A percentile compares a stretch with the other conserved stretches of the same genome.
Evolutionary conservation across 2,329 filamentous ascomycete genomes (phyloP).

Genomic region (Triangularia setosa): DNA sequence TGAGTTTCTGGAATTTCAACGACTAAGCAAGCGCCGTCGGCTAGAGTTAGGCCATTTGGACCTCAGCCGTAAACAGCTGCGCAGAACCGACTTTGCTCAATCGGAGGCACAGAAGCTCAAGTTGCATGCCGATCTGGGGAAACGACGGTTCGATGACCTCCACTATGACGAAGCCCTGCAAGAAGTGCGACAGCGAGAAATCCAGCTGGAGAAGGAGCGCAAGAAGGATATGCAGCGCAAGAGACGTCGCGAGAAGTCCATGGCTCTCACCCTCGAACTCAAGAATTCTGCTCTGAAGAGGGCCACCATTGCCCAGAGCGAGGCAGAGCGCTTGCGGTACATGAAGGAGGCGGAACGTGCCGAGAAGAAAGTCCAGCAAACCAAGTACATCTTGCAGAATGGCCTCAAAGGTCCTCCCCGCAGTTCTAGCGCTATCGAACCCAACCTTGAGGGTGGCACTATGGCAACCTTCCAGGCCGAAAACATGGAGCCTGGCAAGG

Average conservation of each 20-base stretch:
- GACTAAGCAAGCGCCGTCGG: conserved; percentile 63
- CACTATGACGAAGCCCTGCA: conserved; percentile 78
- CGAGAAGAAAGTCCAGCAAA: conserved; percentile 88
- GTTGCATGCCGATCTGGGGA: conserved; percentile 66
- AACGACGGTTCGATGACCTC: conserved; percentile 69
- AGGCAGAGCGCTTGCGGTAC: conserved; percentile 75
- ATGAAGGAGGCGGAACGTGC: conserved; percentile 83
- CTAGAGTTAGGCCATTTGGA: conserved; percentile 64
- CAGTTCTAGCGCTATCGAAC: conserved; percentile 65
- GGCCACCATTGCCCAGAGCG: conserved; percentile 74
- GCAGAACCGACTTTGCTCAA: conserved; percentile 56
- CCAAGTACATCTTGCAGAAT: conserved; percentile 80
- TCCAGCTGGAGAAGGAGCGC: conserved; percentile 93
- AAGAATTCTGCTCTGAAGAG: conserved; percentile 79
- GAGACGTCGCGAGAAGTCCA: conserved; percentile 89
- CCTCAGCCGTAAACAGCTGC: conserved; percentile 57
- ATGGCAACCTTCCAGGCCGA: conserved; percentile 78
- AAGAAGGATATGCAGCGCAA: conserved; percentile 99
- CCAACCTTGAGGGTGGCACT: conserved; percentile 78
- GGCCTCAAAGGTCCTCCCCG: conserved; percentile 74
- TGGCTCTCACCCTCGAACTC: conserved; percentile 87
- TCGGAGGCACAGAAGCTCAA: conserved; percentile 59
- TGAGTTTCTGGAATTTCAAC: conserved; percentile 46
- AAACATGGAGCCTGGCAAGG: conserved; percentile 50
- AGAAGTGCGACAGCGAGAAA: conserved; percentile 84